Conservation (phyloP, 169 alveolate genomes). For the Plasmodium yoelii region DNA sequence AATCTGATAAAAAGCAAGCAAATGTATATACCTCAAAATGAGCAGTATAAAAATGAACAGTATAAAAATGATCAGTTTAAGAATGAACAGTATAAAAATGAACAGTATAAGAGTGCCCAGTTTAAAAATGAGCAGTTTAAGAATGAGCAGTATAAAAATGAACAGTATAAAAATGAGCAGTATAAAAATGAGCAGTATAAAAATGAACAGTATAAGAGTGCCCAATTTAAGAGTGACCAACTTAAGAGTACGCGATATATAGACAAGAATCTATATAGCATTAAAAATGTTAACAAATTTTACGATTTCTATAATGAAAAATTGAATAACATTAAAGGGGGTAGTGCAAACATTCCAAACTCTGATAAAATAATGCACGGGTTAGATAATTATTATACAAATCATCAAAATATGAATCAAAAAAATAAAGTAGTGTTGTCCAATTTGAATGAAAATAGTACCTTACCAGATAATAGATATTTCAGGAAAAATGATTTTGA, state of each 20-base stretch:
- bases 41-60: too few species aligned
- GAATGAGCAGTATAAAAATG: too few species aligned
- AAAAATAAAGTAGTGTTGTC: background rate
- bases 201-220: too few species aligned
- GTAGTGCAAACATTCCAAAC: background rate
- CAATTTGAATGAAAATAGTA: background rate
- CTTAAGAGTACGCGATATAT: slow-evolving; percentile 50
- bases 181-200: too few species aligned
- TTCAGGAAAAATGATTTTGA: background rate
- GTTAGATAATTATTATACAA: background rate
- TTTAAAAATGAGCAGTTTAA: too few species aligned
- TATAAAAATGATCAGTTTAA: too few species aligned
- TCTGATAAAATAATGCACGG: background rate
- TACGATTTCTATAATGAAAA: slow-evolving; percentile 13
- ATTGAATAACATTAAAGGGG: background rate
- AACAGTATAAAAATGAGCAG: too few species aligned
- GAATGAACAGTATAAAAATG: too few species aligned
- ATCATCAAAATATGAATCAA: background rate
- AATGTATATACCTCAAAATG: background rate
- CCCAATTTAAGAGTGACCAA: too few species aligned
- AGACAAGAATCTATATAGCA: slow-evolving; percentile 13
- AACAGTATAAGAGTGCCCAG: too few species aligned
- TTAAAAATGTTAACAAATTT: slow-evolving; percentile 19
- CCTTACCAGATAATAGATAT: background rate
- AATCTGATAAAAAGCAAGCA: background rate